Base-by-base conservation (phyloP, 2,329 filamentous ascomycete species). In the Tolypocladium sp. region DNA sequence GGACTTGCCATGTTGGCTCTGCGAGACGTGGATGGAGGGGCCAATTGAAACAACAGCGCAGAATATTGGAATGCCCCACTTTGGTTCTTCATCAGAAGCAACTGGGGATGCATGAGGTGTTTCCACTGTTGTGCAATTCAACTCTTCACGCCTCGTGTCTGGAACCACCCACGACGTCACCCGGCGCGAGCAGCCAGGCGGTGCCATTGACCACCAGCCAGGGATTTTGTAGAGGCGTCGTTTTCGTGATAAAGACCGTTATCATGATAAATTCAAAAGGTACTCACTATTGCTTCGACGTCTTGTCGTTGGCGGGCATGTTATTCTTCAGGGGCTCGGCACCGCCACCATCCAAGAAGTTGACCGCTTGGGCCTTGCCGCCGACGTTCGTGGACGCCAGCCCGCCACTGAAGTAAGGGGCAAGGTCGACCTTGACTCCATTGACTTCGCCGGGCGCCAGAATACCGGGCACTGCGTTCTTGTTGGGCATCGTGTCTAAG, bases 331-430 rank as follows among this genome's bases (percentile, higher is more conserved):
- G 67, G 30, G 82, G 81, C 22, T 71, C 75, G 38, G 81, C 82
- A 62, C 78, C 83, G 49, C 83, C 84, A 53, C 78, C 83, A 62
- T 86, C 84, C 33, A 87, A 75, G 70, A 85, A 86, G 76, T 86
- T 86, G 69, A 84, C 72, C 2, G 80, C 72, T 2, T 75, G 71
- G 51, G 79, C 79, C 2, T 66, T 65, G 38, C 76, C 76, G 46
- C 80, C 79, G 12, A 70, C 70, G 71, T 86, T 87, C 63, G 77
- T 79, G 1, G 81, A 83, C 20, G 71, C 74, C 10, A 86, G 74
- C 0, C 67, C 74, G 9, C 84, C 84, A 60, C 74, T 77, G 75
- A 87, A 86, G 71, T 85, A 87, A 2, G 80, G 82, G 1, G 80
- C 65, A n/a, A 86, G 74, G 66, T 83, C 80, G 65, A 87, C 82